Base-by-base conservation (phyloP, 148 eudicot genomes). In the Rhododendron simsii region DNA sequence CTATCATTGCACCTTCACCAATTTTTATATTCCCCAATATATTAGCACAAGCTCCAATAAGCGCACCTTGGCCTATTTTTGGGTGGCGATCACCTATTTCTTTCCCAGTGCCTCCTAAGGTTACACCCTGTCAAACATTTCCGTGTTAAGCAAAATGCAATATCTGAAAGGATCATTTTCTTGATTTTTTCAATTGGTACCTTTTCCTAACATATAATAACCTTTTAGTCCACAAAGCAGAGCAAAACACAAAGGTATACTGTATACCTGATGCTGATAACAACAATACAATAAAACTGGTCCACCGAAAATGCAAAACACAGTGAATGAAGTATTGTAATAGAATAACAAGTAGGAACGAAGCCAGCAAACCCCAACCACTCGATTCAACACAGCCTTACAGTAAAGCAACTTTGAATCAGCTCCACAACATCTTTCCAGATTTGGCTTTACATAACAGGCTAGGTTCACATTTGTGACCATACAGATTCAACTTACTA, bases 1-100 rank as follows among this genome's bases (percentile, higher is more conserved):
- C 95, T 77, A 93, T 59, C 95, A 93, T 93, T 74, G 95, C 95
- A 65, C 93, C 95, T 88, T 93, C 92, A 59, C 95, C 95, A 59
- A 93, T 87, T 83, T 48, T 87, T 80, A 93, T 88, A 82, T 91
- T 91, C 67, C 95, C 95, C 20, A 93, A 90, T 87, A 93, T 91
- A 84, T 89, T 91, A 4, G 91, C 95, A 86, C 92, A 84, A 30
- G 95, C 93, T 90, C 95, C 95, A 84, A 91, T 88, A 14, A 93
- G 89, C 35, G 91, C 95, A 57, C 95, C 95, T 89, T 91, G 91
- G 78, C 93, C 90, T 78, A 91, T 89, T 89, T 91, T 91, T 53
- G 95, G 95, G 89, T 93, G 95, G 9, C 93, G 93, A 88, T 93
- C 90, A 65, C 95, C 95, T 45, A n/a, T 85, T 84, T 87, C 93